phyloP scores from a whole-genome alignment of 495 filamentous ascomycete species.

The Lasiosphaeriaceae sp. region DNA sequence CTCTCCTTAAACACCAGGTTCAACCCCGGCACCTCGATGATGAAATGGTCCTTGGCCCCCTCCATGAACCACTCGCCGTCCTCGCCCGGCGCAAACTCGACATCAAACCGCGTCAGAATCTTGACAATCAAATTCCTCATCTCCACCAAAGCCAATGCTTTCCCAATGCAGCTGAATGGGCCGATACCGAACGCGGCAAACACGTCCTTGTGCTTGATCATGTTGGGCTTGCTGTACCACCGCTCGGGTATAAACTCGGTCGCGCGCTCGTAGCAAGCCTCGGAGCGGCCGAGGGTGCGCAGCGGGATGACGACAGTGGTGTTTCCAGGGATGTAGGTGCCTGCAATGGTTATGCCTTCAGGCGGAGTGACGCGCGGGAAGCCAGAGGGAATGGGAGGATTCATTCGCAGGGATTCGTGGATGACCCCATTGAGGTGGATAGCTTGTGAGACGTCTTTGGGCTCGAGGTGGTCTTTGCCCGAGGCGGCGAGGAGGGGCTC shows the following conservation, averaged over 20 bases:
- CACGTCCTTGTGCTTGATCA: conserved; percentile 7
- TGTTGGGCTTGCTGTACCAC: conserved; percentile 6
- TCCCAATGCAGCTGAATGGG: conserved; percentile 4
- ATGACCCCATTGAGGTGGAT: conserved; percentile 30
- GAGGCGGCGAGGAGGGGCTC: conserved; percentile 5
- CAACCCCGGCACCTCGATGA: conserved; percentile 6
- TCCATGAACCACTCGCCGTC: conserved; percentile 8
- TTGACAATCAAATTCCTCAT: conserved; percentile 11
- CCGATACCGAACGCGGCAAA: conserved; percentile 7
- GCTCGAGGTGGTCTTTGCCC: conserved; percentile 2
- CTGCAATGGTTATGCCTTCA: conserved; percentile 44
- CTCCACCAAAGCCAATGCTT: conserved; percentile 5
- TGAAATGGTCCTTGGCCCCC: conserved; percentile 11
- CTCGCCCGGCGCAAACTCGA: conserved; percentile 4
- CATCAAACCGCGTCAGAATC: conserved; percentile 3
- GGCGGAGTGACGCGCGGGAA: conserved; percentile 22
- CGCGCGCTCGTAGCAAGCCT: conserved; percentile 2
- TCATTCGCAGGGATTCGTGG: conserved; percentile 27
- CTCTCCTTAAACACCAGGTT: conserved; percentile 7
- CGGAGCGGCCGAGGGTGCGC: conserved; percentile 6
- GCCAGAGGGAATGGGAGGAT: conserved; percentile 16
- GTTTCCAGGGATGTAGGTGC: conserved; percentile 19
- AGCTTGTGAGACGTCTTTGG: conserved; percentile 4
- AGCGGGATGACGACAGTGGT: conserved; percentile 10
- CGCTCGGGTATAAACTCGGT: conserved; percentile 6